Percentiles rank a stretch among this genome's conserved stretches.
Conservation (phyloP, 441 rosid species). For the Hura crepitans region DNA sequence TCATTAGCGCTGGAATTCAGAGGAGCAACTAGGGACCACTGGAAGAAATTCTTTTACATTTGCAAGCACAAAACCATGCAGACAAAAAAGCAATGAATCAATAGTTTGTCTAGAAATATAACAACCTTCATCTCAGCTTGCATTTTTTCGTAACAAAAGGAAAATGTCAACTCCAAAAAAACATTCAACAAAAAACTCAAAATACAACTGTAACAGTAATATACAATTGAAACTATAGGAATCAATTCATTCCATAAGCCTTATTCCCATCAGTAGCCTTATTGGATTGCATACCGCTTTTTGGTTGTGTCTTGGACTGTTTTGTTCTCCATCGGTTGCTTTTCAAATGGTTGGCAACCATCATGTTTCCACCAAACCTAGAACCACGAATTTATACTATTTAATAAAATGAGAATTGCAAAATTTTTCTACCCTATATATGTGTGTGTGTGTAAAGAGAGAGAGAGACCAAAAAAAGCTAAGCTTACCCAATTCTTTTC, state of each 20-base stretch:
- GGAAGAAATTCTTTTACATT: neutral
- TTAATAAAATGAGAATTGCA: too few species aligned
- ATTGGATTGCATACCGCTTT: slow-evolving; percentile 56
- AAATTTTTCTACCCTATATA: too few species aligned
- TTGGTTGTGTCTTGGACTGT: slow-evolving; percentile 53
- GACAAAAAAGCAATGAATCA: neutral
- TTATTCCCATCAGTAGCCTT: neutral
- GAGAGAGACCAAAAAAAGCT: slow-evolving; percentile 7
- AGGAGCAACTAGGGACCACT: neutral
- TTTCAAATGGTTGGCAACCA: slow-evolving; percentile 95
- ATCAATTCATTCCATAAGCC: too few species aligned
- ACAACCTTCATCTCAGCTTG: neutral
- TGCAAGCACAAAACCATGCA: neutral
- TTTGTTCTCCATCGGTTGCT: slow-evolving; percentile 71
- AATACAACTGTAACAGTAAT: too few species aligned
- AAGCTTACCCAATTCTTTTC: slow-evolving; percentile 91
- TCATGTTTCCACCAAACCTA: slow-evolving; percentile 99
- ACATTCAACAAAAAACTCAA: too few species aligned
- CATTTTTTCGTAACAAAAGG: neutral
- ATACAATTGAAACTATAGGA: neutral
- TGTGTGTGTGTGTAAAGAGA: slow-evolving; percentile 1
- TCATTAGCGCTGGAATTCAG: neutral
- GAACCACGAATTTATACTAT: slow-evolving; percentile 21
- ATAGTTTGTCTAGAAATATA: neutral
- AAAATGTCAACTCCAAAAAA: too few species aligned